Evolutionary conservation across 2,329 filamentous ascomycete species (phyloP), one percentile per base, ranked within the genome.

Genomic region (Monilinia fructigena): DNA sequence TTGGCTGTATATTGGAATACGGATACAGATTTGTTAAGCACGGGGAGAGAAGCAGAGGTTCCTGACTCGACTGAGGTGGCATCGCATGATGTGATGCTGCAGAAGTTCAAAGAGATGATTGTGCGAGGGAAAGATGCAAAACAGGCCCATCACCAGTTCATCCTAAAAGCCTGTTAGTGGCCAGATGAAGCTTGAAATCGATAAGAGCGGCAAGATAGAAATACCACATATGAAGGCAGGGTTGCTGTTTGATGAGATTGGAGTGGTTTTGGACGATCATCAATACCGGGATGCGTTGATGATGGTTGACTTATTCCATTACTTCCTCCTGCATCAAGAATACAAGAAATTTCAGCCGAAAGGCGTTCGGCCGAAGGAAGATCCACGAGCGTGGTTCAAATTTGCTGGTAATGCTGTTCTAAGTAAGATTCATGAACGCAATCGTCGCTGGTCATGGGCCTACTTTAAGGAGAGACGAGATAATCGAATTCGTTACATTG

Each of bases 1-100:
- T 80, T 99, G 61, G 93, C 95, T 3, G 85, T 98, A 12, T 99
- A 99, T 78, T 99, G 96, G 95, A 96, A 99, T 77, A 99, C 95
- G 1, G 94, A 99, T 77, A 87, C 93, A 0, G 83, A 89, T 35
- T 83, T 99, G 4, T 83, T 98, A 54, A 92, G 93, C 16, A 88
- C 90, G 5, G 93, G 93, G 10, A 89, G 90, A 71, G 92, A 95
- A 71, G 86, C 86, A 4, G 82, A 87, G 67, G 81, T 83, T 11
- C 79, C 81, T 4, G 85, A 81, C 53, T 80, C 82, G 42, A 82
- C 85, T 14, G 85, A 91, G 69, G 79, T 84, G 11, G 82, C 90
- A 63, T 81, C 88, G 11, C 92, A 96, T 71, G 85, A 87, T 38
- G 89, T 94, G 54, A 86, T 98, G 77, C 85, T 97, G 60, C 80